These are phyloP conservation scores for Seminavis robusta DNA, from an alignment of 108 stramenopile genomes.

Conservation along the genomic window DNA sequence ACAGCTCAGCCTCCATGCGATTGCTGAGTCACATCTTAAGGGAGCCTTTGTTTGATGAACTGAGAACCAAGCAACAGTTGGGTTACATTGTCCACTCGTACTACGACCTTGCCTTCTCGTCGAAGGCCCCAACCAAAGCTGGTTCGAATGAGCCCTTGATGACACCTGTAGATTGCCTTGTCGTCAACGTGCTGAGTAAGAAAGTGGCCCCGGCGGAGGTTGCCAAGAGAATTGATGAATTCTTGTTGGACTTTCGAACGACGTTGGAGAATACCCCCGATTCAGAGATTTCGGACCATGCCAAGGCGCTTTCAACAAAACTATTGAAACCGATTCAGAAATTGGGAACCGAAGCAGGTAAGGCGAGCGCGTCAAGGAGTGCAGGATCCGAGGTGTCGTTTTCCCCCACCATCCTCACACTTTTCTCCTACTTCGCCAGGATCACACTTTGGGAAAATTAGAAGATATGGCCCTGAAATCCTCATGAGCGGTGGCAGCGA, in stretches of 20 bases:
- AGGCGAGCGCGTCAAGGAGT: too few species aligned
- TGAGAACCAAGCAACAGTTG: conserved; percentile 80
- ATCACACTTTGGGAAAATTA: conserved; percentile 58
- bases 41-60: conserved; percentile 82
- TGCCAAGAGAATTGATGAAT: conserved; percentile 73
- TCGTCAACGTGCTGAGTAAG: conserved; percentile 66
- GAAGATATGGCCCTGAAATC: conserved; percentile 68
- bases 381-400: too few species aligned
- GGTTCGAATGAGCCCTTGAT: conserved; percentile 18
- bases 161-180: conserved; percentile 66
- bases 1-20: conserved; percentile 64
- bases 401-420: too few species aligned
- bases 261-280: conserved; percentile 57
- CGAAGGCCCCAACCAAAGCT: conserved; percentile 10
- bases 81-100: conserved; percentile 77
- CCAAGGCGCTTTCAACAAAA: conserved; percentile 57
- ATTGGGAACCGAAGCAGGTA: conserved; percentile 61
- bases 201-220: conserved; percentile 68
- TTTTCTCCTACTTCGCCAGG: too few species aligned
- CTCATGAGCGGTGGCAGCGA: conserved; percentile 6
- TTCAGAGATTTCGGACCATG: conserved; percentile 64
- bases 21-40: conserved; percentile 71
- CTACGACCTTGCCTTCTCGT: conserved; percentile 63
- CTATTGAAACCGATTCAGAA: conserved; percentile 79
- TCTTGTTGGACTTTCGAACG: conserved; percentile 55